Conservation (phyloP, 164 flowering plant genomes). For the Euptelea pleiosperma region DNA sequence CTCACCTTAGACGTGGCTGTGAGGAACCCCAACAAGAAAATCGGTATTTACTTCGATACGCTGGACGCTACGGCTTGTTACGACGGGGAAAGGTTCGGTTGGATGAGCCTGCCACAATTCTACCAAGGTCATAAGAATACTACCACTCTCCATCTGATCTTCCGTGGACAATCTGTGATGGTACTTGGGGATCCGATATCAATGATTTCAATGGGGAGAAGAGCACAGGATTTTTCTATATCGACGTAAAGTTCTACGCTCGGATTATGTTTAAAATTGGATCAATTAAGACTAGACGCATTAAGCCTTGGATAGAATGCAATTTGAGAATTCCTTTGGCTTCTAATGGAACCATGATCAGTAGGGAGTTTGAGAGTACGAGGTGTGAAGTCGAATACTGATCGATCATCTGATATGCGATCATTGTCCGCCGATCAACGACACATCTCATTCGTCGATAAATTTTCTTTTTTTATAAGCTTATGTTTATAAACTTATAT, state of each 20-base stretch:
- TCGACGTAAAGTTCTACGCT: constrained; percentile 45
- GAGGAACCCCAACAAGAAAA: constrained; percentile 65
- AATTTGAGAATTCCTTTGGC: constrained; percentile 56
- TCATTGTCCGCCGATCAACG: no score
- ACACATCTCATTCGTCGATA: no score
- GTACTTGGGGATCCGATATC: no score
- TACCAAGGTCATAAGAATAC: constrained; percentile 64
- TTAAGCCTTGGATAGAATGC: constrained; percentile 50
- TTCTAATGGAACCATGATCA: neutral
- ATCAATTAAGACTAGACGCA: constrained; percentile 28
- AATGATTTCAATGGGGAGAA: no score
- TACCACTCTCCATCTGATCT: constrained; percentile 18
- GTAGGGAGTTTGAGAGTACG: constrained; percentile 17
- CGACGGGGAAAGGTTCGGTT: constrained; percentile 35
- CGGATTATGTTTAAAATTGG: constrained; percentile 50
- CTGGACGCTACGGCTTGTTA: constrained; percentile 55
- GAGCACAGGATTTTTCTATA: constrained; percentile 39
- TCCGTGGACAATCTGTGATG: constrained; percentile 46
- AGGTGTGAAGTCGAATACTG: constrained; percentile 36
- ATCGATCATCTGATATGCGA: no score
- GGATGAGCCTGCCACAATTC: constrained; percentile 24
- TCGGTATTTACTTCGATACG: constrained; percentile 61
- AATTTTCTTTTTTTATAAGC: no score
- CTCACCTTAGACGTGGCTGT: constrained; percentile 44
- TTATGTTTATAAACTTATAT: no score